phyloP scores from a whole-genome alignment of 257 asterid genomes.

The Petunia axillaris region DNA sequence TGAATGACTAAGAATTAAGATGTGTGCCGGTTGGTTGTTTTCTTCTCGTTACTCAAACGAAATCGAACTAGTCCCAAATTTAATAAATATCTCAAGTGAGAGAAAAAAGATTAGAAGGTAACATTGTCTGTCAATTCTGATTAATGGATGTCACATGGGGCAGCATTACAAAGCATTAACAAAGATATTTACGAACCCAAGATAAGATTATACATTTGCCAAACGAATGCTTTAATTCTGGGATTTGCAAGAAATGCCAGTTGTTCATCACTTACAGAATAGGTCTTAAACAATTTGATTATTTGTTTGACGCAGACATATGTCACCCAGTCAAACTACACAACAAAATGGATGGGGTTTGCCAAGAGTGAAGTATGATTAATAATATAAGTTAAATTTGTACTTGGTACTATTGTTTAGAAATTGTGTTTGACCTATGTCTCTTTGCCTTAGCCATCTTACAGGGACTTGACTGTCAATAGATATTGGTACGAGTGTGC shows the following conservation, averaged over 20 bases:
- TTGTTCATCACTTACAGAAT: constrained; percentile 6
- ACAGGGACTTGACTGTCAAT: not conserved
- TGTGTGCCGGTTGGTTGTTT: not conserved
- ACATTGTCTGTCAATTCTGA: constrained; percentile 1
- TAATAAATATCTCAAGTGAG: not conserved
- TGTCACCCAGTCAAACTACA: constrained; percentile 37
- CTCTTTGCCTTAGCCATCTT: not conserved
- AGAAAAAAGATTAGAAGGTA: constrained; percentile 15
- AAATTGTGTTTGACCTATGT: not conserved
- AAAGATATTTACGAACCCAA: not conserved
- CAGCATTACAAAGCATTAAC: not conserved
- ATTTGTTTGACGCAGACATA: not conserved
- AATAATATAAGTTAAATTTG: not conserved
- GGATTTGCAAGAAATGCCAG: not conserved
- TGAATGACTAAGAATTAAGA: not conserved
- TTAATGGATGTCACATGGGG: constrained; percentile 27
- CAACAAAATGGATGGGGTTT: not conserved
- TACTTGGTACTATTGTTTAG: not conserved
- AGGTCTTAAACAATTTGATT: not conserved
- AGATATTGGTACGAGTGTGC: not conserved
- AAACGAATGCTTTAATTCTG: not conserved
- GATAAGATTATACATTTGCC: not conserved
- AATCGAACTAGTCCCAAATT: not conserved
- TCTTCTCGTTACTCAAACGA: not conserved
- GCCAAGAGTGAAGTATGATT: not conserved